Base-by-base conservation (phyloP, 1,139 yeast species). In the Meyerozyma athensensis region DNA sequence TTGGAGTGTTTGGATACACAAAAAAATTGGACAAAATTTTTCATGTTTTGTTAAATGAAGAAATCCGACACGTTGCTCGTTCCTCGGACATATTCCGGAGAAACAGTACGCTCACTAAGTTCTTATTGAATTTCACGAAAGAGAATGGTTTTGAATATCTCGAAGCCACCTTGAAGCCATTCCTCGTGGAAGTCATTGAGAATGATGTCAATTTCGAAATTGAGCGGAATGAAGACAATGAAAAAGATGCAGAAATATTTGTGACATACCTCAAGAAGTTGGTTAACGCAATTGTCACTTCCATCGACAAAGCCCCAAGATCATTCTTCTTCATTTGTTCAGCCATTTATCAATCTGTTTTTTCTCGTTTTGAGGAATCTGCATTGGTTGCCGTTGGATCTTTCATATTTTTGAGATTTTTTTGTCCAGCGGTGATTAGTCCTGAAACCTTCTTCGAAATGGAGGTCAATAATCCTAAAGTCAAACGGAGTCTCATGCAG, bases 401-500 rank as follows among this genome's bases (percentile, higher is more conserved):
- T 0, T 90, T 86, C 53, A 67, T 90, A 37, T 90, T 92, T 54
- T 67, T 92, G 47, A 70, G 97, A 43, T 83, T 86, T 48, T 74
- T 87, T 44, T 89, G 95, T 54, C 97, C 98, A 7, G 95, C 95
- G 0, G 80, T 92, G 43, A 90, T 90, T 10, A 82, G 92, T 33
- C 97, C 97, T 0, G 95, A 86, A 46, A 73, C 87, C 4, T 67
- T 61, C 41, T 64, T 70, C 40, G 63, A 59, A 36, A 77, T 83
- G 39, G 67, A 67, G 18, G 66, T 77, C 23, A 59, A 68, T 5
- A 68, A 49, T 48, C 62, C 60, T 5, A 72, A 67, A 23, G 79
- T 81, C 8, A 82, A 89, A 47, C 71, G 96, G 45, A 77, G 89
- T 1, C 70, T 86, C 38, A 81, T 92, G 52, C 81, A 86, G 44